A percentile compares a stretch with the other conserved stretches of the same genome.
Conservation (phyloP, 805 yeast species). For the Candida insectorum region DNA sequence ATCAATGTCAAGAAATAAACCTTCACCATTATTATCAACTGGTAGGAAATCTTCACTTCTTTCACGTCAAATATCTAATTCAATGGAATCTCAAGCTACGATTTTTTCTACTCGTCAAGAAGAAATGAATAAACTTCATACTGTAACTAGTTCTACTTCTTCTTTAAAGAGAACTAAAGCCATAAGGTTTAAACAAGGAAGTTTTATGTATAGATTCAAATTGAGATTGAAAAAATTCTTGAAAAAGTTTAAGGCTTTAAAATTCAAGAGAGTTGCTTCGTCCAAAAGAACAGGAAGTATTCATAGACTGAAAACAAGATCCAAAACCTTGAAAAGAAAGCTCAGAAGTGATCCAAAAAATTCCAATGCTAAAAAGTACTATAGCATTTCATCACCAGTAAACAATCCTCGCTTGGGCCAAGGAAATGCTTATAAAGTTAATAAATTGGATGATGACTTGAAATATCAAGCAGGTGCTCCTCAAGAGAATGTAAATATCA, state of each 20-base stretch:
- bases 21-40: constrained; percentile 3
- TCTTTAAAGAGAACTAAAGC: constrained; percentile 28
- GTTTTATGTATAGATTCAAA: constrained; percentile 28
- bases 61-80: constrained; percentile 23
- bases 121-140: constrained; percentile 2
- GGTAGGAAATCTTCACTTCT: background rate
- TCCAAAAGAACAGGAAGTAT: constrained; percentile 20
- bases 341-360: constrained; percentile 15
- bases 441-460: constrained; percentile 19
- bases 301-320: constrained; percentile 5
- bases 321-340: constrained; percentile 15
- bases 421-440: constrained; percentile 12
- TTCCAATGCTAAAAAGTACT: constrained; percentile 4
- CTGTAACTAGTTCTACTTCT: constrained; percentile 8
- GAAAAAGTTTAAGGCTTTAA: constrained; percentile 19
- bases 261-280: constrained; percentile 20
- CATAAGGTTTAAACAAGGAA: constrained; percentile 31
- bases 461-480: constrained; percentile 25
- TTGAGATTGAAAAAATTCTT: constrained; percentile 22
- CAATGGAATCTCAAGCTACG: constrained; percentile 43
- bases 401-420: constrained; percentile 30
- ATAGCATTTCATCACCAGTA: constrained; percentile 25
- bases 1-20: constrained; percentile 1
- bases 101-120: constrained; percentile 39
- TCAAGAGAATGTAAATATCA: constrained; percentile 14